Conservation (phyloP, 2,329 filamentous ascomycete genomes). For the Allantophomopsis cytisporea region DNA sequence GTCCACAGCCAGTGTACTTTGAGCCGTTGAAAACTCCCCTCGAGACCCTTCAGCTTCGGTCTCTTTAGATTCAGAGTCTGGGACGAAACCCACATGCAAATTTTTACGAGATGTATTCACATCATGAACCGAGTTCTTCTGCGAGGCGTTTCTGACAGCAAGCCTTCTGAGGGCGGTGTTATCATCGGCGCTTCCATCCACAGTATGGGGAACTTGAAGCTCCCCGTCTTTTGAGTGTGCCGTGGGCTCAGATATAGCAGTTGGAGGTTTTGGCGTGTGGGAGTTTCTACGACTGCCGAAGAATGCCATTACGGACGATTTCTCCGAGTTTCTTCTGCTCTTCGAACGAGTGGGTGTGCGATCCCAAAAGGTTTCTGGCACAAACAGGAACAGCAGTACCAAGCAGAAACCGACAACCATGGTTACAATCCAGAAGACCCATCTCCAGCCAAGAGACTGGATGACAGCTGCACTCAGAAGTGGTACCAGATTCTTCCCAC, state of each 20-base stretch:
- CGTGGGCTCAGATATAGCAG: background rate
- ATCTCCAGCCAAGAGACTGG: constrained; percentile 66
- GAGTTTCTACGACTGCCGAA: background rate
- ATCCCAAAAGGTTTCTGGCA: constrained; percentile 95
- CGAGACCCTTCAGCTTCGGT: too few species aligned
- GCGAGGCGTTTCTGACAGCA: too few species aligned
- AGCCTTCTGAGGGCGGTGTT: background rate
- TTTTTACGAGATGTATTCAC: too few species aligned
- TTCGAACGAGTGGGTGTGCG: constrained; percentile 43
- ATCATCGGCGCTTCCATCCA: constrained; percentile 1
- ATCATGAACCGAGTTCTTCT: too few species aligned
- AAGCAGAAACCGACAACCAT: constrained; percentile 64
- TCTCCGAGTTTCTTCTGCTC: background rate
- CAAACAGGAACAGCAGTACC: constrained; percentile 70
- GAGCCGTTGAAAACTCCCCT: too few species aligned
- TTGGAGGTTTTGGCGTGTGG: background rate
- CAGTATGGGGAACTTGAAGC: background rate
- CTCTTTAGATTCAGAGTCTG: too few species aligned
- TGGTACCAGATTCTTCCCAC: constrained; percentile 84
- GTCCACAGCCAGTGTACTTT: too few species aligned
- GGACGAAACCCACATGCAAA: too few species aligned
- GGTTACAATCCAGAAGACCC: constrained; percentile 83
- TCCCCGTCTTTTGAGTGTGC: too few species aligned
- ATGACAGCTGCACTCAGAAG: constrained; percentile 80
- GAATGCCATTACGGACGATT: background rate